These are phyloP conservation scores for Coriaria nepalensis DNA, from an alignment of 306 rosid species.

Conservation along the genomic window DNA sequence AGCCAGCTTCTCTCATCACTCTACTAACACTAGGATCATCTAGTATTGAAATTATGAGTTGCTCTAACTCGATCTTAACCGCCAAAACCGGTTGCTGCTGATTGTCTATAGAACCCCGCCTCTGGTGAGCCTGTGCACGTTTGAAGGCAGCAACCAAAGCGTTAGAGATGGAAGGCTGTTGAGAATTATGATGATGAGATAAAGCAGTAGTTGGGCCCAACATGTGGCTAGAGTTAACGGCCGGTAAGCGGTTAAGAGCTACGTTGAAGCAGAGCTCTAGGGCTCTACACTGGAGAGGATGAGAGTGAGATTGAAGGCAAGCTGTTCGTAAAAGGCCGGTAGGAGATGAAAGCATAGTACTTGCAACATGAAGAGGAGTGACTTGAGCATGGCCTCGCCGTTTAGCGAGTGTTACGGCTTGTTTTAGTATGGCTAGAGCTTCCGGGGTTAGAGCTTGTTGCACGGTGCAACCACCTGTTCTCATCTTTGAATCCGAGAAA, in stretches of 20 bases:
- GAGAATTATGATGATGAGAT: neutral
- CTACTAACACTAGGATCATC: slow-evolving; percentile 16
- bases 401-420: slow-evolving; percentile 5
- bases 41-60: slow-evolving; percentile 9
- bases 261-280: slow-evolving; percentile 17
- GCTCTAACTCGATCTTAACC: slow-evolving; percentile 10
- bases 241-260: slow-evolving; percentile 14
- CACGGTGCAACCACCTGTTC: slow-evolving; percentile 10
- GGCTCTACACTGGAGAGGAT: slow-evolving; percentile 14
- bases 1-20: slow-evolving; percentile 16
- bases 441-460: slow-evolving; percentile 17
- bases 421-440: slow-evolving; percentile 11
- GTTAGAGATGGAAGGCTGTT: slow-evolving; percentile 8
- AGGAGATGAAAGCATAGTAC: slow-evolving; percentile 6
- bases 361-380: slow-evolving; percentile 14
- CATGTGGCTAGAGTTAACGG: slow-evolving; percentile 1
- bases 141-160: slow-evolving; percentile 16
- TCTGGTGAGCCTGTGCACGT: slow-evolving; percentile 14
- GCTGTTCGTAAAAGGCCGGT: slow-evolving; percentile 5
- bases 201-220: neutral
- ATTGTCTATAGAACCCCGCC: neutral
- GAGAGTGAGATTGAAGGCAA: slow-evolving; percentile 10
- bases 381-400: slow-evolving; percentile 13
- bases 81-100: slow-evolving; percentile 11
- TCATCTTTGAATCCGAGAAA: slow-evolving; percentile 4